Percentiles rank a stretch among this genome's conserved stretches.
Conservation (phyloP, 1,284 basidiomycete species). For the Bondarzewia mesenterica region DNA sequence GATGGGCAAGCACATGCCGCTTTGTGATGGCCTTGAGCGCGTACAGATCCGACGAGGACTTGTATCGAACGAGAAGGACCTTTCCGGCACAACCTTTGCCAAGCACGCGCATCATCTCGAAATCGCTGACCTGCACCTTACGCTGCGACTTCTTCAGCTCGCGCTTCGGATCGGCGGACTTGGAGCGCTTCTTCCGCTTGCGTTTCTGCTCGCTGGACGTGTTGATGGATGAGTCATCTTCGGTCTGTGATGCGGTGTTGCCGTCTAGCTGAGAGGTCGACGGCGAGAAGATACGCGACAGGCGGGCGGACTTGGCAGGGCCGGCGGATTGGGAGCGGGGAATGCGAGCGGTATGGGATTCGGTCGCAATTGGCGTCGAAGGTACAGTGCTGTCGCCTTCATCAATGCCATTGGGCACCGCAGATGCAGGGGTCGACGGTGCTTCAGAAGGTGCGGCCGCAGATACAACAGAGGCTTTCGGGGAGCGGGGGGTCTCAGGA, state of each 20-base stretch:
- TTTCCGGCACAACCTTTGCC: constrained; percentile 97
- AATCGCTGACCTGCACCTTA: constrained; percentile 81
- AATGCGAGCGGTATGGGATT: constrained; percentile 31
- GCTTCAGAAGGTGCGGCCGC: constrained; percentile 2
- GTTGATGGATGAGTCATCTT: constrained; percentile 56
- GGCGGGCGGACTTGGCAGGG: constrained; percentile 47
- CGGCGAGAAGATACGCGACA: constrained; percentile 45
- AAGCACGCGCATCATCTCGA: constrained; percentile 92
- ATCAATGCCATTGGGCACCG: constrained; percentile 7
- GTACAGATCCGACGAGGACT: constrained; percentile 62
- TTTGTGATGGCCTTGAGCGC: constrained; percentile 97
- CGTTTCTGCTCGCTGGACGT: constrained; percentile 33
- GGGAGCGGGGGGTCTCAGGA: constrained; percentile 18
- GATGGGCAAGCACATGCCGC: constrained; percentile 89
- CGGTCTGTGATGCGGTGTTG: constrained; percentile 34
- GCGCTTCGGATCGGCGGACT: constrained; percentile 41
- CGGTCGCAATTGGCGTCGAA: constrained; percentile 25
- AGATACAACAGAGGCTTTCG: constrained; percentile 12
- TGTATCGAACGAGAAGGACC: constrained; percentile 81
- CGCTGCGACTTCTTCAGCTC: constrained; percentile 45
- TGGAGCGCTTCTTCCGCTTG: constrained; percentile 15
- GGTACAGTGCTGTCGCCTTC: constrained; percentile 29
- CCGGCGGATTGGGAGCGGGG: constrained; percentile 73
- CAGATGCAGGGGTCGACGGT: constrained; percentile 1
- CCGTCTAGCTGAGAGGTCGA: constrained; percentile 22